phyloP scores from a whole-genome alignment of 2,329 filamentous ascomycete genomes.

The Fonsecaea erecta region DNA sequence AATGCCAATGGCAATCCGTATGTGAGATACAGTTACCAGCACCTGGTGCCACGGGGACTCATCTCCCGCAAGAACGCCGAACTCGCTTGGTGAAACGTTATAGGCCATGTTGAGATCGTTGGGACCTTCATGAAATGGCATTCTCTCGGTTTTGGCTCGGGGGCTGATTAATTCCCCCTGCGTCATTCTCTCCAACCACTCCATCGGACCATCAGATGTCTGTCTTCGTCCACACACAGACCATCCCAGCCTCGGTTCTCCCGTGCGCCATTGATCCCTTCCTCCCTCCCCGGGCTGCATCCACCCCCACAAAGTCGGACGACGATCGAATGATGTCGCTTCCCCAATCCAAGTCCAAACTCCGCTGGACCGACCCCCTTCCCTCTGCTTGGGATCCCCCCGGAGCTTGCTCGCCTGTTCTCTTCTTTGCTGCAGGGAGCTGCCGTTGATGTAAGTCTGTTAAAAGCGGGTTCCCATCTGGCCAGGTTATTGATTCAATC shows the following conservation, averaged over 20 bases:
- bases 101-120: neutral
- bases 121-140: neutral
- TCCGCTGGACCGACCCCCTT: constrained; percentile 15
- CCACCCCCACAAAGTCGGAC: neutral
- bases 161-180: neutral
- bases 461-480: neutral
- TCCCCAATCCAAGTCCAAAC: neutral
- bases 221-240: neutral
- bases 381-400: neutral
- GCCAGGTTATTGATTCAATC: neutral
- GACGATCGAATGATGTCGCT: constrained; percentile 6
- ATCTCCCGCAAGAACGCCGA: neutral
- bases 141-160: constrained; percentile 12
- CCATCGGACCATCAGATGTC: neutral
- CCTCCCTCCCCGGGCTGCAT: neutral
- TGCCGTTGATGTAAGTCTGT: neutral
- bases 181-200: neutral
- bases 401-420: neutral
- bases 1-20: no score
- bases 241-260: neutral
- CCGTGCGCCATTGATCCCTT: neutral
- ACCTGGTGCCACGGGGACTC: no score
- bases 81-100: neutral
- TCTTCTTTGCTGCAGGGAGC: constrained; percentile 1
- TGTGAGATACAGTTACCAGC: no score